These are phyloP conservation scores for Pseudogymnoascus sp. DNA, from an alignment of 2,329 filamentous ascomycete species.

Conservation along the genomic window DNA sequence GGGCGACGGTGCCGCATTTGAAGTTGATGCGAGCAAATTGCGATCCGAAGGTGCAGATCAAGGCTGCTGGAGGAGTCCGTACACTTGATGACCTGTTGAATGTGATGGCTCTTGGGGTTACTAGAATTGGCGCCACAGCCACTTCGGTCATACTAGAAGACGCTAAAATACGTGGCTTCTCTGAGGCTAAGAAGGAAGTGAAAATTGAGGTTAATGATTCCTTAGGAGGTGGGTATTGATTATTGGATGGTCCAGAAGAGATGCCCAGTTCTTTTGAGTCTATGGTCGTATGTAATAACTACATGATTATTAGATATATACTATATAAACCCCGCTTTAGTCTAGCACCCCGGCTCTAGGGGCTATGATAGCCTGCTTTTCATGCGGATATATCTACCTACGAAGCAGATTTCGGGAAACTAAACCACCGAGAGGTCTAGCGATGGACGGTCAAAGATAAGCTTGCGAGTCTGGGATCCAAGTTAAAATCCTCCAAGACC, in stretches of 20 bases:
- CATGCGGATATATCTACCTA: too few relatives aligned
- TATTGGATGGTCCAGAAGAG: not conserved
- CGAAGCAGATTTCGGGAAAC: too few relatives aligned
- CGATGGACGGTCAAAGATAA: too few relatives aligned
- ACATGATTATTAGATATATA: too few relatives aligned
- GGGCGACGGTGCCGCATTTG: slow-evolving; percentile 42
- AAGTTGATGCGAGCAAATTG: slow-evolving; percentile 43
- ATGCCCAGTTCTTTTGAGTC: too few relatives aligned
- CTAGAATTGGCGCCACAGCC: slow-evolving; percentile 46
- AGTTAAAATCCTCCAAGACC: not conserved
- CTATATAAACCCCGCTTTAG: too few relatives aligned
- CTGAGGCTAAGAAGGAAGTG: slow-evolving; percentile 16
- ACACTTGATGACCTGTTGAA: slow-evolving; percentile 47
- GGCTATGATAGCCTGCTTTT: too few relatives aligned
- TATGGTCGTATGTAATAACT: too few relatives aligned
- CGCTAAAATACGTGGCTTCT: slow-evolving; percentile 41
- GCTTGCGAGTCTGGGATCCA: too few relatives aligned
- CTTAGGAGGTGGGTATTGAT: not conserved
- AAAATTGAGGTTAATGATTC: slow-evolving; percentile 10
- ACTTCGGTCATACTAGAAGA: slow-evolving; percentile 47
- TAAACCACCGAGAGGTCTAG: too few relatives aligned
- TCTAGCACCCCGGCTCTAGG: too few relatives aligned
- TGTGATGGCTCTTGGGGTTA: slow-evolving; percentile 45
- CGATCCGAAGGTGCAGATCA: slow-evolving; percentile 40
- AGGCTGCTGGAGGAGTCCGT: slow-evolving; percentile 48